phyloP scores from a whole-genome alignment of 148 eudicot genomes.

The Rhododendron molle region DNA sequence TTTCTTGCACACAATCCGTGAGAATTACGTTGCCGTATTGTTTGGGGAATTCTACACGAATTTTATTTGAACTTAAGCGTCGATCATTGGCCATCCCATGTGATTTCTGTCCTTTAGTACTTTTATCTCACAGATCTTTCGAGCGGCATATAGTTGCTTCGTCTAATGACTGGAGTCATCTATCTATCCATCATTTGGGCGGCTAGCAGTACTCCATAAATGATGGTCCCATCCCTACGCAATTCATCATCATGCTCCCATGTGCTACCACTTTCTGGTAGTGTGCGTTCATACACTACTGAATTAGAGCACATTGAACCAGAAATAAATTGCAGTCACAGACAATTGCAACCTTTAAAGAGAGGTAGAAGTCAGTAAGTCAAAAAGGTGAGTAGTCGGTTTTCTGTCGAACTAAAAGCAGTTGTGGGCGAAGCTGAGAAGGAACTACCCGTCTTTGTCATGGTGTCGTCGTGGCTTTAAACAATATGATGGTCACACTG shows the following conservation, averaged over 20 bases:
- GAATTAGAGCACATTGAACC: not conserved
- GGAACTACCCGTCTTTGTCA: not conserved
- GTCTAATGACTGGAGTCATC: not conserved
- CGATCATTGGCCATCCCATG: constrained; percentile 5
- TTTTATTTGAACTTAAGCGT: not conserved
- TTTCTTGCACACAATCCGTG: not conserved
- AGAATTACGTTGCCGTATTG: not conserved
- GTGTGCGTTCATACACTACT: not conserved
- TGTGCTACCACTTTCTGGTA: constrained; percentile 3
- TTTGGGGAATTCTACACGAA: not conserved
- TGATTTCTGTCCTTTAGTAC: constrained; percentile 15
- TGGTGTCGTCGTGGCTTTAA: not conserved
- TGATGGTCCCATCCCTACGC: constrained; percentile 7
- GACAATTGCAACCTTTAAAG: not conserved
- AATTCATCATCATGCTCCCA: constrained; percentile 4
- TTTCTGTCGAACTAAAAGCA: not conserved
- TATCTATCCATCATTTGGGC: not conserved
- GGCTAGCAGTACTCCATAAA: not conserved
- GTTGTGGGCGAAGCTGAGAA: not conserved
- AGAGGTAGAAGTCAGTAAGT: not conserved
- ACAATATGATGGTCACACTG: not conserved
- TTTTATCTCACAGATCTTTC: constrained; percentile 8
- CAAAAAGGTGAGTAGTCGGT: not conserved
- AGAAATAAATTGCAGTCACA: not conserved
- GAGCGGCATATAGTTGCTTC: not conserved